These are phyloP conservation scores for Dovyalis caffra DNA, from an alignment of 345 rosid genomes.

Conservation along the genomic window DNA sequence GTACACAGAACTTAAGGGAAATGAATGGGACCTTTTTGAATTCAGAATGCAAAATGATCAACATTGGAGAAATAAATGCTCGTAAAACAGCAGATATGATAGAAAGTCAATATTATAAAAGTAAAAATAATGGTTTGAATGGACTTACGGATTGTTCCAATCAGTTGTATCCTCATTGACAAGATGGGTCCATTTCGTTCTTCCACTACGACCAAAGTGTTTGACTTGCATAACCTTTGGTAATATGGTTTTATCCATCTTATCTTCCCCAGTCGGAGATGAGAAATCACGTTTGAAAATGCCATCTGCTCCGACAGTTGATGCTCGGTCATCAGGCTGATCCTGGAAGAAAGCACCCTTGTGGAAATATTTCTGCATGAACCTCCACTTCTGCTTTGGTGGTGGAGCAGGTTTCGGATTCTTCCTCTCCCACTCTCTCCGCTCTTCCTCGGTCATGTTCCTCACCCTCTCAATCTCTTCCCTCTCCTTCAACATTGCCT, in stretches of 20 bases:
- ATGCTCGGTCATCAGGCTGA: conserved; percentile 49
- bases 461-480: conserved; percentile 76
- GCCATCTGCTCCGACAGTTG: conserved; percentile 42
- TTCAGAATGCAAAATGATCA: not conserved
- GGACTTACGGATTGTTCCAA: conserved; percentile 74
- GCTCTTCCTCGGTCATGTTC: conserved; percentile 81
- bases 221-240: conserved; percentile 83
- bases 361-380: conserved; percentile 79
- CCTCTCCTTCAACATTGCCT: conserved; percentile 68
- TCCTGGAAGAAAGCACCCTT: conserved; percentile 76
- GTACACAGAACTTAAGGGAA: not conserved
- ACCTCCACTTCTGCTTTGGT: conserved; percentile 67
- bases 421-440: conserved; percentile 83
- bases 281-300: conserved; percentile 64
- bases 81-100: not conserved
- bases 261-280: conserved; percentile 80
- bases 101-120: not conserved
- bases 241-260: conserved; percentile 64
- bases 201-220: conserved; percentile 81
- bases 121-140: not conserved
- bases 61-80: not conserved
- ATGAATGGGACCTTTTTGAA: not conserved
- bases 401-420: conserved; percentile 56
- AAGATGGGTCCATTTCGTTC: conserved; percentile 89
- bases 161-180: conserved; percentile 80